A percentile compares a stretch with the other conserved stretches of the same genome.
phyloP scores from a whole-genome alignment of 1,139 yeast species.

The Blastobotrys apis region DNA sequence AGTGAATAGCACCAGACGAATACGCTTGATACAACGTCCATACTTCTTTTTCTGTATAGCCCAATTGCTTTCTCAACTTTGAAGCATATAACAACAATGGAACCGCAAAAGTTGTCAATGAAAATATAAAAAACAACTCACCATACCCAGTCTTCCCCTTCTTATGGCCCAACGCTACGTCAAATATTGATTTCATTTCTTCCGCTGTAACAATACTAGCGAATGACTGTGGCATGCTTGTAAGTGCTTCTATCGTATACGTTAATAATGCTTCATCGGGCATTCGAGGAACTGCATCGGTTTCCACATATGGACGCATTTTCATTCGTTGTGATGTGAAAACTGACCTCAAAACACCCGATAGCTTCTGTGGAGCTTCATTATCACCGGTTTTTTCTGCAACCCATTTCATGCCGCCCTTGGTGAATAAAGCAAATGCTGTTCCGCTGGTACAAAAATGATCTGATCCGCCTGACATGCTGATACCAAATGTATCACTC shows the following conservation, averaged over 20 bases:
- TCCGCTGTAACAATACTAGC: slow-evolving; percentile 14
- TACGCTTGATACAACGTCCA: slow-evolving; percentile 10
- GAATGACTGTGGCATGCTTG: slow-evolving; percentile 16
- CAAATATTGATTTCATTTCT: slow-evolving; percentile 22
- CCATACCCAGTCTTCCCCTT: slow-evolving; percentile 23
- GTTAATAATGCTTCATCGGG: slow-evolving; percentile 9
- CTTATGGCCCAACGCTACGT: slow-evolving; percentile 19
- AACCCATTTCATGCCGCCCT: slow-evolving; percentile 42
- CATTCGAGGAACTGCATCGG: slow-evolving; percentile 2
- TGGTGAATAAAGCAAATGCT: slow-evolving; percentile 40
- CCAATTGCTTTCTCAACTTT: slow-evolving; percentile 10
- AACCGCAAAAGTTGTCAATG: slow-evolving; percentile 20
- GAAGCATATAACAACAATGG: slow-evolving; percentile 16
- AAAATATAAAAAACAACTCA: slow-evolving; percentile 24
- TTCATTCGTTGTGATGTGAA: slow-evolving; percentile 35
- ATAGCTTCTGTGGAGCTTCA: slow-evolving; percentile 24
- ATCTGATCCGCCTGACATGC: slow-evolving; percentile 20
- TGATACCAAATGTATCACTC: slow-evolving; percentile 20
- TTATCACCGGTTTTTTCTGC: slow-evolving; percentile 35
- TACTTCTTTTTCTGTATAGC: slow-evolving; percentile 14
- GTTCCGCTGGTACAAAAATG: slow-evolving; percentile 26
- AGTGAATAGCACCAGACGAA: slow-evolving; percentile 22
- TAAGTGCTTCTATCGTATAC: slow-evolving; percentile 3
- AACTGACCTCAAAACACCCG: slow-evolving; percentile 24
- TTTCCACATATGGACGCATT: slow-evolving; percentile 25